These are phyloP conservation scores for Cladosporium phlei DNA, from an alignment of 2,329 filamentous ascomycete genomes.

Conservation along the genomic window DNA sequence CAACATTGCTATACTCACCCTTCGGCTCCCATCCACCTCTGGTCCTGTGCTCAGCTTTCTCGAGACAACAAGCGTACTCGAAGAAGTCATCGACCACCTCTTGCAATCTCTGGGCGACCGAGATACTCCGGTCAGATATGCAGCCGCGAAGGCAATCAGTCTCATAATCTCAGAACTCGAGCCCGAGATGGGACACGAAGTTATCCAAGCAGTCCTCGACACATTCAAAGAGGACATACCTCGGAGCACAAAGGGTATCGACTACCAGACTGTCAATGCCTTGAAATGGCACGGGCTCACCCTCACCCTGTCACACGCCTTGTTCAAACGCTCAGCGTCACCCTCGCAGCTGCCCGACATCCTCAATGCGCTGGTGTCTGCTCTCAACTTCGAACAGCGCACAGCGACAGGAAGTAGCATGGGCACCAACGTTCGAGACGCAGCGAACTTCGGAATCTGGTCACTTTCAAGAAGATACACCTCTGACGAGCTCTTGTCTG, in stretches of 20 bases:
- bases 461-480: constrained; percentile 81
- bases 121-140: constrained; percentile 84
- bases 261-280: constrained; percentile 72
- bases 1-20: constrained; percentile 62
- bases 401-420: constrained; percentile 78
- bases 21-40: constrained; percentile 39
- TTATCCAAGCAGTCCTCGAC: constrained; percentile 80
- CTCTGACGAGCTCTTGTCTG: constrained; percentile 66
- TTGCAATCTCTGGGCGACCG: constrained; percentile 76
- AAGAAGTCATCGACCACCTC: constrained; percentile 76
- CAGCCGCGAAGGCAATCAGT: constrained; percentile 88
- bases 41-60: constrained; percentile 26
- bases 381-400: constrained; percentile 83
- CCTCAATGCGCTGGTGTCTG: constrained; percentile 70
- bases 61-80: constrained; percentile 48
- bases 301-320: constrained; percentile 76
- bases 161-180: constrained; percentile 78
- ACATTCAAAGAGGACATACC: constrained; percentile 60
- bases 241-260: constrained; percentile 41
- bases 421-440: constrained; percentile 87
- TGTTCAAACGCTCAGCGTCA: constrained; percentile 80
- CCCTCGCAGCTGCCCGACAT: constrained; percentile 65
- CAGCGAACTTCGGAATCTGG: constrained; percentile 95
- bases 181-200: constrained; percentile 73
- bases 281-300: constrained; percentile 90